Percentiles rank a stretch among this genome's conserved stretches.
phyloP scores from a whole-genome alignment of 2,329 filamentous ascomycete genomes.

The Cladophialophora bantiana region DNA sequence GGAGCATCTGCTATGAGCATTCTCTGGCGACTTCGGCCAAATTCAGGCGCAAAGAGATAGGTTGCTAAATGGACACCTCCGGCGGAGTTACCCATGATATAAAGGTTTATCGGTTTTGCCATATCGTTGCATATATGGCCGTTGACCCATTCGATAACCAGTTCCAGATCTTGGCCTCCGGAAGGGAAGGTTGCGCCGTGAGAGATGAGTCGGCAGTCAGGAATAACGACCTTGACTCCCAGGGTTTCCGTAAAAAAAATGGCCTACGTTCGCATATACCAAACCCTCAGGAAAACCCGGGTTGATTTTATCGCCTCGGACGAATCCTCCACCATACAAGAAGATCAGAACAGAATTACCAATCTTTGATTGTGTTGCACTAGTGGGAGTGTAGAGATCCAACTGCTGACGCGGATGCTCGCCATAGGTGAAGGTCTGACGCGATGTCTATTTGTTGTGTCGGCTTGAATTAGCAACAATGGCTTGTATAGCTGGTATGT shows the following conservation, averaged over 20 bases:
- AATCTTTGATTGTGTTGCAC: constrained; percentile 42
- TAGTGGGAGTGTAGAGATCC: constrained; percentile 50
- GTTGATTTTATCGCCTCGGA: constrained; percentile 45
- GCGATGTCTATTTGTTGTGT: constrained; percentile 22
- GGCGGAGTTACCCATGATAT: constrained; percentile 52
- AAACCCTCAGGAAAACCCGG: constrained; percentile 41
- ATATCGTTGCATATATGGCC: constrained; percentile 37
- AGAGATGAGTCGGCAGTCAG: constrained; percentile 50
- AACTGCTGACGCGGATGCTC: constrained; percentile 48
- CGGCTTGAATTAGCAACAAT: constrained; percentile 22
- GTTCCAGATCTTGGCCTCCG: constrained; percentile 50
- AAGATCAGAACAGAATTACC: constrained; percentile 51
- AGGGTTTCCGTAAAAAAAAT: constrained; percentile 50
- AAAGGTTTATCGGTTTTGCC: constrained; percentile 44
- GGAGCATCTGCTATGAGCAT: background rate
- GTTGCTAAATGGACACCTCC: constrained; percentile 51
- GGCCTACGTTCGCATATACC: constrained; percentile 48
- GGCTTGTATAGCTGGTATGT: constrained; percentile 28
- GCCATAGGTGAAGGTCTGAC: constrained; percentile 38
- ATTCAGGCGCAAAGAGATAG: constrained; percentile 43
- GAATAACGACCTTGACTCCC: constrained; percentile 48
- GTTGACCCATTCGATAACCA: constrained; percentile 48
- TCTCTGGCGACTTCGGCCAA: constrained; percentile 14
- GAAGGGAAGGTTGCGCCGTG: constrained; percentile 52
- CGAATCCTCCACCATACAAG: constrained; percentile 53